Base-by-base conservation (phyloP, 2,329 filamentous ascomycete genomes). In the Hypoxylon sp. region DNA sequence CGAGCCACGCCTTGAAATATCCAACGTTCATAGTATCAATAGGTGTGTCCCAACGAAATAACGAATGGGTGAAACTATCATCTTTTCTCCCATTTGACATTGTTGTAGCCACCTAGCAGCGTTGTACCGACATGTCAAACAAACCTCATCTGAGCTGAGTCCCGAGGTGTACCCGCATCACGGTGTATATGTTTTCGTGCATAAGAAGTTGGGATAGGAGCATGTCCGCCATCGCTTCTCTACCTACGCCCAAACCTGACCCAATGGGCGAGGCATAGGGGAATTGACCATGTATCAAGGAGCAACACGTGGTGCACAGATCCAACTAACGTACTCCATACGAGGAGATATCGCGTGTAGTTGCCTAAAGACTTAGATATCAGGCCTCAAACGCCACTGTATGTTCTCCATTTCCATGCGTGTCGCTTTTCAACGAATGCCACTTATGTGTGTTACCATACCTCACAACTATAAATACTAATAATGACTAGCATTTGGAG, bases 1-100 rank as follows among this genome's bases (percentile, higher is more conserved):
- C 53, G 29, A 62, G 63, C 51, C 57, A 66, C 63, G 53, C 63
- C 47, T 59, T 60, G 53, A 58, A 58, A 59, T 61, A 51, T 57
- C 63, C 54, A 66, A 35, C 46, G 35, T 35, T 50, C 19, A 48
- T 54, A 50, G 17, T n/a, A 42, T 44, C 35, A 32, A 48, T 51
- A 35, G 31, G 11, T n/a, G 17, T 39, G 15, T 27, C 17, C 44
- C 31, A n/a, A 48, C 42, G 37, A 54, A 62, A 52, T 50, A 54
- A 62, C 46, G n/a, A 66, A 58, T 62, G 15, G 42, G 15, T 32
- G 21, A n/a, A 32, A n/a, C 19, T 19, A n/a, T 19, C 37, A 37
- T 44, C 19, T 37, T 24, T 17, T 42, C 32, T 29, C 31, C 32
- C 27, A 2, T 13, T 19, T 29, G 59, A 37, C 19, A 21, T 51